phyloP scores from a whole-genome alignment of 106 monocot species.

The Narthecium ossifragum region DNA sequence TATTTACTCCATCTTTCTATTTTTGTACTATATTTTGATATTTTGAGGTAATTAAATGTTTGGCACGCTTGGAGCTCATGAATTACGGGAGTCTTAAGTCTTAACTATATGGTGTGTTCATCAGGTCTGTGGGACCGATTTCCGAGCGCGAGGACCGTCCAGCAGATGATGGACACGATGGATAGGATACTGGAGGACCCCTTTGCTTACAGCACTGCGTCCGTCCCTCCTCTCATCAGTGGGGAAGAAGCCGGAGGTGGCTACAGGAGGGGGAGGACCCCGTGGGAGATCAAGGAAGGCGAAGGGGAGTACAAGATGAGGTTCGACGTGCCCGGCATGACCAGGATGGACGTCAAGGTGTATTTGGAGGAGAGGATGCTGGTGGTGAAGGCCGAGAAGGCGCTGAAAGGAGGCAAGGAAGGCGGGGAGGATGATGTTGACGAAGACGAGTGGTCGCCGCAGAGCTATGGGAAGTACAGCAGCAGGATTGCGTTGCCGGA shows the following conservation, averaged over 20 bases:
- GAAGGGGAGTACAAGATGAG: conserved; percentile 50
- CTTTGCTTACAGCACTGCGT: conserved; percentile 4
- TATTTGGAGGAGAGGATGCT: conserved; percentile 56
- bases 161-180: conserved; percentile 73
- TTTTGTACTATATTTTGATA: not conserved
- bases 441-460: conserved; percentile 21
- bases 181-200: conserved; percentile 58
- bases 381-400: conserved; percentile 55
- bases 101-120: not conserved
- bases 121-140: conserved; percentile 55
- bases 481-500: conserved; percentile 59
- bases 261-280: conserved; percentile 46
- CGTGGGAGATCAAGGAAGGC: conserved; percentile 66
- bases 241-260: conserved; percentile 6
- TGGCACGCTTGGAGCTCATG: not conserved
- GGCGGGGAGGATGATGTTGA: conserved; percentile 8
- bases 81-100: not conserved
- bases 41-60: not conserved
- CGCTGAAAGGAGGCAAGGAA: not conserved
- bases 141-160: conserved; percentile 44
- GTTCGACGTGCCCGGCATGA: conserved; percentile 70
- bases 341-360: conserved; percentile 39
- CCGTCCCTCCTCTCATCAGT: conserved; percentile 1
- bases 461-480: conserved; percentile 46
- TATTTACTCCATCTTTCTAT: not conserved